Percentiles rank a stretch among this genome's conserved stretches.
phyloP scores from a whole-genome alignment of 176 grass and related monocot genomes.

The Oryza longistaminata region DNA sequence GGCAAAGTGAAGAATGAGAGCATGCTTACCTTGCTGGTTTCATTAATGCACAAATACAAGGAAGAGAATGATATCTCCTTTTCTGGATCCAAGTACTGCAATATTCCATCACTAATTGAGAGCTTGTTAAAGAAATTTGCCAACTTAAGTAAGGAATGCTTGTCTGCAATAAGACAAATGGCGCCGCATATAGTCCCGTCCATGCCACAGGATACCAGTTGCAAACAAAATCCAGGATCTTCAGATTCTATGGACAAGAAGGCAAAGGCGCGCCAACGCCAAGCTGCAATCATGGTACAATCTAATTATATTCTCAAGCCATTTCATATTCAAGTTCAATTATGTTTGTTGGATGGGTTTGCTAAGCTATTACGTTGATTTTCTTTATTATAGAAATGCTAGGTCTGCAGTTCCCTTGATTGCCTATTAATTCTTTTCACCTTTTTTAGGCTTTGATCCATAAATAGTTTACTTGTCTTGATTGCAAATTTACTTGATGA shows the following conservation, averaged over 20 bases:
- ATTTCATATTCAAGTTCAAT: background rate
- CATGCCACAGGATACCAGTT: slow-evolving; percentile 36
- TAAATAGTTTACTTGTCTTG: background rate
- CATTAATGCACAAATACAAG: slow-evolving; percentile 79
- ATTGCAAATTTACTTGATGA: background rate
- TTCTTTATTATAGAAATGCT: background rate
- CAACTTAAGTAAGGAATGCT: slow-evolving; percentile 62
- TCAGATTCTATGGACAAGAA: slow-evolving; percentile 72
- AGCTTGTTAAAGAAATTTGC: slow-evolving; percentile 84
- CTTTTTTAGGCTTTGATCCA: background rate
- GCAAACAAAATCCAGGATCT: slow-evolving; percentile 37
- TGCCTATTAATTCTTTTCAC: background rate
- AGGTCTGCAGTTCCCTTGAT: slow-evolving; percentile 6
- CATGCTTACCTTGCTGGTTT: slow-evolving; percentile 72
- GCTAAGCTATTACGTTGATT: background rate
- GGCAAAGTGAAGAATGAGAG: slow-evolving; percentile 63
- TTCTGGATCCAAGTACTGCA: slow-evolving; percentile 80
- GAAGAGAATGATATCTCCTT: slow-evolving; percentile 67
- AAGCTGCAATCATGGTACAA: slow-evolving; percentile 93
- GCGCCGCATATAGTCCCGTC: slow-evolving; percentile 59
- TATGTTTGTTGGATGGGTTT: slow-evolving; percentile 4
- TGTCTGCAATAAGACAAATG: slow-evolving; percentile 62
- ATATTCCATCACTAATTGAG: slow-evolving; percentile 84
- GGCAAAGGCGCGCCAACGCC: slow-evolving; percentile 79
- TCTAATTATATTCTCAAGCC: background rate